A percentile compares a stretch with the other conserved stretches of the same genome.
These are phyloP conservation scores for Chionographis japonica DNA, from an alignment of 106 monocot genomes.

Conservation along the genomic window DNA sequence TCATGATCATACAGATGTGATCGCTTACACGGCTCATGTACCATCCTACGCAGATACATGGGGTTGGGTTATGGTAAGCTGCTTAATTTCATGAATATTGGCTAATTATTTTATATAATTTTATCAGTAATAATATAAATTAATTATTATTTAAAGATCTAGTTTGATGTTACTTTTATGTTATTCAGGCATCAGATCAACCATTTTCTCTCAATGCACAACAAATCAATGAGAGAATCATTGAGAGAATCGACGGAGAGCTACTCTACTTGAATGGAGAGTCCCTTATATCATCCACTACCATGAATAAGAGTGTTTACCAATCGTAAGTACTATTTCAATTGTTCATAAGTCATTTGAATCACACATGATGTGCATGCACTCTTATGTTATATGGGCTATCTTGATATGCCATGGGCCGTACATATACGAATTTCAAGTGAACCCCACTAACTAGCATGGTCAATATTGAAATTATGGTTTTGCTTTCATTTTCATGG, in stretches of 20 bases:
- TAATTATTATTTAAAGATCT: background rate
- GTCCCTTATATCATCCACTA: conserved; percentile 53
- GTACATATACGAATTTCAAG: no score
- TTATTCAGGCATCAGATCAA: conserved; percentile 62
- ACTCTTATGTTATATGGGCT: no score
- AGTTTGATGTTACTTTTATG: background rate
- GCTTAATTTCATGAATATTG: background rate
- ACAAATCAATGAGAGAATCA: conserved; percentile 42
- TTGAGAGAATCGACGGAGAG: conserved; percentile 51
- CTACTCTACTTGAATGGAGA: conserved; percentile 59
- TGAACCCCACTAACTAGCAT: no score
- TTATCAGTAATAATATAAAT: background rate
- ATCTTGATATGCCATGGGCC: no score
- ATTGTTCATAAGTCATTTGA: no score
- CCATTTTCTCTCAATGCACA: conserved; percentile 38
- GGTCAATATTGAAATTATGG: no score
- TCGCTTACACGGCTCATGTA: conserved; percentile 75
- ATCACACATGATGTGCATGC: no score
- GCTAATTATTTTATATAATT: background rate
- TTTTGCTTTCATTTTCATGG: no score
- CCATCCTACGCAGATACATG: conserved; percentile 79
- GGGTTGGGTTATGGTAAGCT: conserved; percentile 84
- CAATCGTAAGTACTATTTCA: conserved; percentile 32
- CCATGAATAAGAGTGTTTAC: conserved; percentile 63
- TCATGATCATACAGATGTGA: conserved; percentile 39